phyloP scores from a whole-genome alignment of 164 flowering plant genomes.

The Malania oleifera region DNA sequence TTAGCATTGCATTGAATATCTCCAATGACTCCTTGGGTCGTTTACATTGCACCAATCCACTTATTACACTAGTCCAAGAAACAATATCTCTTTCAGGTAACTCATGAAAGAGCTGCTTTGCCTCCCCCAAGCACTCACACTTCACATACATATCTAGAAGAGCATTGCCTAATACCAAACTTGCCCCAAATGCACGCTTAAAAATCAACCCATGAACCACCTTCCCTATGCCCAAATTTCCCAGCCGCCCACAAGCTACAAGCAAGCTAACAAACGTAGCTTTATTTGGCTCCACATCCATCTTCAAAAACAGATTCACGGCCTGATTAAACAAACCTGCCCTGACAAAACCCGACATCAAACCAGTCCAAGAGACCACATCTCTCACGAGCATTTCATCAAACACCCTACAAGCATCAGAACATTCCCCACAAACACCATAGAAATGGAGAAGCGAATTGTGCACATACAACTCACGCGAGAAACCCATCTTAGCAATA shows the following conservation, averaged over 20 bases:
- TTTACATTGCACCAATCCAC: conserved; percentile 41
- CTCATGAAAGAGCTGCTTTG: conserved; percentile 32
- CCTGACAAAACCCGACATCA: conserved; percentile 44
- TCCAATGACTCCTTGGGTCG: conserved; percentile 34
- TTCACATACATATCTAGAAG: conserved; percentile 52
- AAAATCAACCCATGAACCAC: conserved; percentile 38
- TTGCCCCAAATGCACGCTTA: conserved; percentile 15
- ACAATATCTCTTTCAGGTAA: conserved; percentile 36
- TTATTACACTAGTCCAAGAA: conserved; percentile 51
- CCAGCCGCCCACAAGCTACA: conserved; percentile 36
- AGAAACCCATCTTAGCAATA: conserved; percentile 34
- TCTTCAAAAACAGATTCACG: conserved; percentile 25
- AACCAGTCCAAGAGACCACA: conserved; percentile 51
- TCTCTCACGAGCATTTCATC: conserved; percentile 51
- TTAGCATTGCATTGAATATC: conserved; percentile 33
- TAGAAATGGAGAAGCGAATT: conserved; percentile 43
- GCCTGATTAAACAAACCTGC: conserved; percentile 36
- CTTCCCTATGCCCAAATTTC: conserved; percentile 31
- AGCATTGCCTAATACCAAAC: conserved; percentile 36
- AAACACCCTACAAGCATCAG: conserved; percentile 33
- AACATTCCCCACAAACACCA: conserved; percentile 34
- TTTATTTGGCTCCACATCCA: conserved; percentile 44
- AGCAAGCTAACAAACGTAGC: conserved; percentile 40
- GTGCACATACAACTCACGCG: conserved; percentile 32
- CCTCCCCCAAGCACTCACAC: conserved; percentile 32